Evolutionary conservation across 2,329 filamentous ascomycete genomes (phyloP).

Genomic region (Diaporthe longicolla): DNA sequence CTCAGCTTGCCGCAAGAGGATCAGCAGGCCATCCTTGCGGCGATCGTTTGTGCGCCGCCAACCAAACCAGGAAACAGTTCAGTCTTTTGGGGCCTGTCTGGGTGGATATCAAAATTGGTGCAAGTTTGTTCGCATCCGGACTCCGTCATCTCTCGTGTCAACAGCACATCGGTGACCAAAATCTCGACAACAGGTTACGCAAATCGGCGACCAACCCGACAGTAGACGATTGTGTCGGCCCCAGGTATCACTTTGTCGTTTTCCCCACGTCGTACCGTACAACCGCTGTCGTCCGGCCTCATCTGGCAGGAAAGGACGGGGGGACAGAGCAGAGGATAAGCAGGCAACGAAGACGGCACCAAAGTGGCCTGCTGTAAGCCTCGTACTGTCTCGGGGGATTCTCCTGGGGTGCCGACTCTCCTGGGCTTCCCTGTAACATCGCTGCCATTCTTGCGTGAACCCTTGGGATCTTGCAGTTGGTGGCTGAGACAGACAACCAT

Average conservation of each 20-base stretch:
- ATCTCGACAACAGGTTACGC: constrained; percentile 8
- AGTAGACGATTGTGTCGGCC: constrained; percentile 12
- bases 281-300: constrained; percentile 13
- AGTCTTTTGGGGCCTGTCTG: background rate
- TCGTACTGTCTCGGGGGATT: constrained; percentile 25
- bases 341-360: constrained; percentile 9
- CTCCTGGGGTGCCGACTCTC: background rate
- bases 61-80: constrained; percentile 27
- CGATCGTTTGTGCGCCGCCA: constrained; percentile 25
- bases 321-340: constrained; percentile 1
- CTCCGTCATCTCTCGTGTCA: constrained; percentile 16
- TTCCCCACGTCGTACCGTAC: constrained; percentile 7
- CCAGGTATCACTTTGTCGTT: constrained; percentile 27
- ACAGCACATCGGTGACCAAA: constrained; percentile 28
- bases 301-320: constrained; percentile 19
- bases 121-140: background rate
- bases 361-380: background rate
- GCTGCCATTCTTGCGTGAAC: background rate
- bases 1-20: constrained; percentile 36
- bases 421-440: constrained; percentile 13
- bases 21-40: constrained; percentile 34
- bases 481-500: constrained; percentile 28
- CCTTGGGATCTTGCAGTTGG: constrained; percentile 28
- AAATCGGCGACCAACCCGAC: constrained; percentile 34
- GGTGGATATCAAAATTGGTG: constrained; percentile 9